Evolutionary conservation across 805 yeast genomes (phyloP).

Genomic region (Blastobotrys robertii): DNA sequence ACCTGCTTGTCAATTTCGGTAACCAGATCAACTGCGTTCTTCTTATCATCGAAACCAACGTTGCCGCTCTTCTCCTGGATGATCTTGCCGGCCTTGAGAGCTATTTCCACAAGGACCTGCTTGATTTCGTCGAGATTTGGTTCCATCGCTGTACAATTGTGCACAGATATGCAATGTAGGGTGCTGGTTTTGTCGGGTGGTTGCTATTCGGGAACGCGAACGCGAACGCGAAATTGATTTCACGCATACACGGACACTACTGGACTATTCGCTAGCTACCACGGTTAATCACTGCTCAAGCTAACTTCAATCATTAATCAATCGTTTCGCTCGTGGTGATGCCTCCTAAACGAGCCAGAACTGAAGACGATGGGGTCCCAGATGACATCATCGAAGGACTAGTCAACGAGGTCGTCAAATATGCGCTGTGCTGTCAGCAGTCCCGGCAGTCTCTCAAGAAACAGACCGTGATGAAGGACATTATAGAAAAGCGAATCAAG

Average conservation of each 20-base stretch:
- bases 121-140: conserved; percentile 27
- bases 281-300: too few relatives aligned
- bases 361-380: too few relatives aligned
- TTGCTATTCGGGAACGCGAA: not conserved
- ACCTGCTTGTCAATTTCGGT: conserved; percentile 52
- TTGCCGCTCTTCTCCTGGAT: conserved; percentile 42
- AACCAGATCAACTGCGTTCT: conserved; percentile 51
- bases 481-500: not conserved
- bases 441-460: not conserved
- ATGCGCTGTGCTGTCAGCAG: not conserved
- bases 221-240: too few relatives aligned
- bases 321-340: too few relatives aligned
- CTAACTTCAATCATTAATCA: too few relatives aligned
- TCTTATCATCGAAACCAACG: conserved; percentile 42
- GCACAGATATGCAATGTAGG: not conserved
- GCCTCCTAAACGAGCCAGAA: too few relatives aligned
- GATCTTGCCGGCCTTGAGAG: conserved; percentile 40
- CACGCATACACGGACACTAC: too few relatives aligned
- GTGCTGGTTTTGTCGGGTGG: not conserved
- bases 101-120: conserved; percentile 32
- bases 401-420: not conserved
- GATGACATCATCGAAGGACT: not conserved
- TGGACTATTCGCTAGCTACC: too few relatives aligned
- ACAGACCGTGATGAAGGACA: not conserved
- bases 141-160: not conserved